Base-by-base conservation (phyloP, 352 stramenopile genomes). In the Phytophthora lateralis region DNA sequence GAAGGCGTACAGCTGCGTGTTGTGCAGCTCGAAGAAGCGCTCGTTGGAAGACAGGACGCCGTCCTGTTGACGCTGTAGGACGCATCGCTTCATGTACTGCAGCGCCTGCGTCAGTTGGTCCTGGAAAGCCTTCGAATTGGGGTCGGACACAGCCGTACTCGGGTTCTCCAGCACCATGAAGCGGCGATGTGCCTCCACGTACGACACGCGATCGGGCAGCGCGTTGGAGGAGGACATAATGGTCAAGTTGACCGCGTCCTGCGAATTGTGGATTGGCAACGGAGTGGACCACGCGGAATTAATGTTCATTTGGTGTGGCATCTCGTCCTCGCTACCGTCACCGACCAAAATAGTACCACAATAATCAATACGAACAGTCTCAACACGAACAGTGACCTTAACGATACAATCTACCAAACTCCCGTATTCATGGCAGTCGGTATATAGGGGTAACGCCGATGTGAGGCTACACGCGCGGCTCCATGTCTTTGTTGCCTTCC, bases 11-110 rank as follows among this genome's bases (percentile, higher is more conserved):
- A 96, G 78, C 64, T 96, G 85, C 48, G 73, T 57, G 52, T 85
- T 95, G 32, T 84, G 81, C 39, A 96, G 73, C 70, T 96, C 88
- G 43, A 90, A 88, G 51, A 91, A 85, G 44, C 60, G 69, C 69
- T 94, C 84, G 64, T 95, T 93, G 29, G 75, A 54, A 5, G 80
- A 88, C 26, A 95, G 71, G 20, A 85, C 65, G 48, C 80, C 77
- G 69, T 93, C 81, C 32, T 75, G 51, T 46, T 89, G 76, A 4
- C 85, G 82, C 66, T 90, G 81, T 45, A 61, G 38, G 5, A 93
- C 39, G 37, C 78, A 78, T 21, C 81, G 59, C 30, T 66, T 65
- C 48, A 70, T 35, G 49, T 73, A 73, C 6, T 46, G 37, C 21
- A 76, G 21, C 6, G 68, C 26, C 15, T 26, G 41, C 14, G 44